Evolutionary conservation across 2,329 filamentous ascomycete genomes (phyloP).

Genomic region (Mariannaea elegans): DNA sequence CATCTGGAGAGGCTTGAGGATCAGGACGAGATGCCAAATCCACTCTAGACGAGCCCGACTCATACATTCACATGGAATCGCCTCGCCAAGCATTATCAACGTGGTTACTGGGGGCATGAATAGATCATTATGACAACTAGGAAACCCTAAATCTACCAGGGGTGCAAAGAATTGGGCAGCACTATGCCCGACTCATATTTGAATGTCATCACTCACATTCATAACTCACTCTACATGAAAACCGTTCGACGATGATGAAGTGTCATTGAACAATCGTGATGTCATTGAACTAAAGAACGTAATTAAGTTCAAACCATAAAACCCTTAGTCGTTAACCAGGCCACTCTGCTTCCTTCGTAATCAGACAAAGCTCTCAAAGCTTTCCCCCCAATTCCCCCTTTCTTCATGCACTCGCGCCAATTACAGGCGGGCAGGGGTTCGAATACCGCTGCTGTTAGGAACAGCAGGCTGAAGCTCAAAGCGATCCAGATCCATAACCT

Average conservation of each 20-base stretch:
- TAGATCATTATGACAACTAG: too few species aligned
- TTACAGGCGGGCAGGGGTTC: constrained; percentile 7
- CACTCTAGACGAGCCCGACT: too few species aligned
- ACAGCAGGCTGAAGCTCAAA: constrained; percentile 58
- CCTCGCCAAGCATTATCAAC: too few species aligned
- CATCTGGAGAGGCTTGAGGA: too few species aligned
- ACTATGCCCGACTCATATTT: too few species aligned
- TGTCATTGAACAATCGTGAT: constrained; percentile 1
- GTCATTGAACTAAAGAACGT: constrained; percentile 2
- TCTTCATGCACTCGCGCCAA: not conserved
- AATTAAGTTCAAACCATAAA: constrained; percentile 6
- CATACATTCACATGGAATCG: too few species aligned
- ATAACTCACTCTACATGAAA: too few species aligned
- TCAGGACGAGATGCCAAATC: too few species aligned
- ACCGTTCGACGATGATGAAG: too few species aligned
- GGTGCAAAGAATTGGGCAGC: too few species aligned
- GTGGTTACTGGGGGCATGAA: too few species aligned
- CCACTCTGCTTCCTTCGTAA: not conserved
- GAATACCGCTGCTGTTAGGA: not conserved
- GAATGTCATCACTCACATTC: not conserved
- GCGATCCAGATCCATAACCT: constrained; percentile 78
- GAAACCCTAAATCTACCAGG: too few species aligned
- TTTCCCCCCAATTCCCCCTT: not conserved
- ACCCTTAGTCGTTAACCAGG: not conserved
- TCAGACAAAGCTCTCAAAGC: not conserved